Percentiles rank a stretch among this genome's conserved stretches.
These are phyloP conservation scores for Grosmannia huntii DNA, from an alignment of 2,329 filamentous ascomycete genomes.

Conservation along the genomic window DNA sequence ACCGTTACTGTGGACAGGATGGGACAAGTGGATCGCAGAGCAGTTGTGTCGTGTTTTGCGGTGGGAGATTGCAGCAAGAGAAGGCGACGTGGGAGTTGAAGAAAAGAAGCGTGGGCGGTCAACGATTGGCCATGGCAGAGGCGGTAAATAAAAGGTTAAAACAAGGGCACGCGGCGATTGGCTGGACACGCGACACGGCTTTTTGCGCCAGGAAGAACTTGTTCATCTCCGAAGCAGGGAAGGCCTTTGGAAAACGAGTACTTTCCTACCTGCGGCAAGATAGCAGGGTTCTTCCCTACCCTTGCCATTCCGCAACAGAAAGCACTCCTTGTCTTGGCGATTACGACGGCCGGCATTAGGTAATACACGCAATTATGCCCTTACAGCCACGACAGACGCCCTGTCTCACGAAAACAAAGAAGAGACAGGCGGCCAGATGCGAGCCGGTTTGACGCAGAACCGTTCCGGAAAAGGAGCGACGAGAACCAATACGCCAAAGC, in stretches of 20 bases:
- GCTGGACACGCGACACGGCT: conserved; percentile 11
- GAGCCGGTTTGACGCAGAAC: neutral
- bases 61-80: neutral
- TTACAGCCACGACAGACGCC: neutral
- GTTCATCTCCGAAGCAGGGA: too few species aligned
- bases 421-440: neutral
- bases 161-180: conserved; percentile 10
- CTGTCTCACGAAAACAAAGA: neutral
- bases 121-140: neutral
- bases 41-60: neutral
- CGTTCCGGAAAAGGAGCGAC: neutral
- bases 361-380: too few species aligned
- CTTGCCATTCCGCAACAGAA: neutral
- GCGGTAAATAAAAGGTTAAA: neutral
- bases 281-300: neutral
- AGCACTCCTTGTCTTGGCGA: neutral
- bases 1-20: neutral
- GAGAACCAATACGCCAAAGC: neutral
- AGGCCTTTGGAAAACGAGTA: too few species aligned
- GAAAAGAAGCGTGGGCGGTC: neutral
- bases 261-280: neutral
- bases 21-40: neutral
- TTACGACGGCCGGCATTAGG: neutral
- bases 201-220: neutral
- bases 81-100: neutral